These are phyloP conservation scores for Candida qinlingensis DNA, from an alignment of 805 yeast species.

Conservation along the genomic window DNA sequence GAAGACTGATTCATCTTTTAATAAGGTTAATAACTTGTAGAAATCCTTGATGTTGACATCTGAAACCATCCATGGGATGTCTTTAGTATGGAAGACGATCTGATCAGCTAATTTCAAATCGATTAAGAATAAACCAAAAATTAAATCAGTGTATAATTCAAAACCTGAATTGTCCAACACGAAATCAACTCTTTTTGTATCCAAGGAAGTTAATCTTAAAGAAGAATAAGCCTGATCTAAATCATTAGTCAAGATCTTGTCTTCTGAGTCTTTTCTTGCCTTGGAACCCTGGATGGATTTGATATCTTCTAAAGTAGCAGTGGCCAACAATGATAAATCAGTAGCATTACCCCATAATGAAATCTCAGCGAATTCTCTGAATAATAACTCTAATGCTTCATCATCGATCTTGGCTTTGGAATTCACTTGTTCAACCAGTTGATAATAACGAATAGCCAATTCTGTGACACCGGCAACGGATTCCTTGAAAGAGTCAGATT, in stretches of 20 bases:
- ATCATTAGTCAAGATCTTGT: constrained; percentile 75
- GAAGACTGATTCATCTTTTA: constrained; percentile 49
- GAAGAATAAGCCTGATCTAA: constrained; percentile 60
- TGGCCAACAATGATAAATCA: constrained; percentile 83
- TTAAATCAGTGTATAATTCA: constrained; percentile 84
- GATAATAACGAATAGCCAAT: constrained; percentile 60
- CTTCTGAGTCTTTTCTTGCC: constrained; percentile 74
- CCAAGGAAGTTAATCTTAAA: constrained; percentile 24
- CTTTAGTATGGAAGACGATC: constrained; percentile 81
- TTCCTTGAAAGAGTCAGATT: constrained; percentile 67
- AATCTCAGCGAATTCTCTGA: constrained; percentile 79
- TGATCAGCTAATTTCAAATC: constrained; percentile 61
- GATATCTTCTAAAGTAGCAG: constrained; percentile 84
- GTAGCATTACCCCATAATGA: constrained; percentile 99
- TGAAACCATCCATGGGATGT: constrained; percentile 95
- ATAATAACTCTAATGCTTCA: constrained; percentile 49
- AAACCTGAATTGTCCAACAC: constrained; percentile 93
- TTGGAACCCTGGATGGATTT: constrained; percentile 88
- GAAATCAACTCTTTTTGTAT: constrained; percentile 55
- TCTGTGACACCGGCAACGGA: constrained; percentile 78
- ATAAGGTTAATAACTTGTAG: constrained; percentile 47
- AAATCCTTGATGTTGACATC: constrained; percentile 89
- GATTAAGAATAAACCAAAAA: constrained; percentile 58
- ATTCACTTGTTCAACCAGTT: constrained; percentile 29
- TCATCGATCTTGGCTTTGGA: constrained; percentile 6